These are phyloP conservation scores for Lobulomyces angularis DNA, from an alignment of 192 early-diverging fungal species.

Conservation along the genomic window DNA sequence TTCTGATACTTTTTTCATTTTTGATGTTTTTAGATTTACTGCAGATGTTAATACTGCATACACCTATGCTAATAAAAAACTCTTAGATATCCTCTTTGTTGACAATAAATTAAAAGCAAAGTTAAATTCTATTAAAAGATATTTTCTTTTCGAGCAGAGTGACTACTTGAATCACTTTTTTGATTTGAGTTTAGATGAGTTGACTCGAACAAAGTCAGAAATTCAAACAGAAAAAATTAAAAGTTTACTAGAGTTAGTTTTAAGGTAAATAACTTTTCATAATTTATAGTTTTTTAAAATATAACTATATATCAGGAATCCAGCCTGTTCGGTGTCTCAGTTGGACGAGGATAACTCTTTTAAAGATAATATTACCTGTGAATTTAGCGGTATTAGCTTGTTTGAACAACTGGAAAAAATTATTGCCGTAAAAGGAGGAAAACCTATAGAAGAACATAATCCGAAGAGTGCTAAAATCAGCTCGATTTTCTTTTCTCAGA, in stretches of 20 bases:
- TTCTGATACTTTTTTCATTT: slow-evolving; percentile 6
- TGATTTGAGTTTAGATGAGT: slow-evolving; percentile 68
- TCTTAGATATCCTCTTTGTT: slow-evolving; percentile 67
- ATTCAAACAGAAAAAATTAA: slow-evolving; percentile 62
- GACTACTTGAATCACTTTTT: slow-evolving; percentile 92
- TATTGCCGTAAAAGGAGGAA: slow-evolving; percentile 49
- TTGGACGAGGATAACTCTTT: slow-evolving; percentile 56
- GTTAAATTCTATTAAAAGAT: slow-evolving; percentile 75
- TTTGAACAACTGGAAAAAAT: slow-evolving; percentile 63
- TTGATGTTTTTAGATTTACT: slow-evolving; percentile 31
- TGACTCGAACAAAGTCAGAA: slow-evolving; percentile 56
- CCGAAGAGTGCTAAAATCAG: background rate
- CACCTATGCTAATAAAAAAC: slow-evolving; percentile 69
- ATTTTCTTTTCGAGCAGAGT: slow-evolving; percentile 82
- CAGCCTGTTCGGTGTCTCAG: slow-evolving; percentile 59
- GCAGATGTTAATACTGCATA: slow-evolving; percentile 78
- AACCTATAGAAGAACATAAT: slow-evolving; percentile 6
- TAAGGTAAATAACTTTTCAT: too few species aligned
- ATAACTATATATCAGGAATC: slow-evolving; percentile 78
- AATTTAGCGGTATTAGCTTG: slow-evolving; percentile 45
- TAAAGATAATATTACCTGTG: slow-evolving; percentile 76
- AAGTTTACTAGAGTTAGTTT: slow-evolving; percentile 75
- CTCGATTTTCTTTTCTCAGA: too few species aligned
- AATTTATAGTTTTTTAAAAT: too few species aligned
- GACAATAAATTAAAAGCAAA: slow-evolving; percentile 61